Base-by-base conservation (phyloP, 768 basidiomycete genomes). In the Pleurotus platypus region DNA sequence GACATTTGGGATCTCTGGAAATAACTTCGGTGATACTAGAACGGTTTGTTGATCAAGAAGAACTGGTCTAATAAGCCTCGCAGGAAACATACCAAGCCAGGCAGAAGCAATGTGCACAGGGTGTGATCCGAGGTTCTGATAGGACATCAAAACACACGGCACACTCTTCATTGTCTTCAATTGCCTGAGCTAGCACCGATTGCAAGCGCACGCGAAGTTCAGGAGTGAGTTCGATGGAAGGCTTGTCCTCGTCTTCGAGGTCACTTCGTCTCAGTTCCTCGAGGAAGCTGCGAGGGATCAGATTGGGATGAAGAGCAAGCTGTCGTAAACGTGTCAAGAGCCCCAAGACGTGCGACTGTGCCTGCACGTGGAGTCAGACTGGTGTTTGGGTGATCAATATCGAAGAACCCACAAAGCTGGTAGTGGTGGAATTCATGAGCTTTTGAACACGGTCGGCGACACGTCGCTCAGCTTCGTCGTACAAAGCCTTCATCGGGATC, bases 291-390 rank as follows among this genome's bases (percentile, higher is more conserved):
- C 72, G 60, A 3, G 92, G 92, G 49, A 92, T 73, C 22, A 95
- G 76, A 1, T 82, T 84, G 0, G 92, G 89, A 64, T 94, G 90
- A 22, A 93, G 79, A 15, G 81, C 87, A 16, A 94, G 72, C 69
- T 95, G 93, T 27, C 92, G 83, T 68, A 95, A 75, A 15, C 93
- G 87, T 6, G 91, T 93, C n/a, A 94, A 79, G 79, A 94, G 84
- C 59, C 87, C 86, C 38, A 92, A 69, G 12, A 91, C 83, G 62
- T 87, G 86, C 1, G 83, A 82, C 57, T 85, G 82, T 0, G 83
- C 77, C 88, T 90, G 59, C 24, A 22, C 51, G 45, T 45, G 46
- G 58, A 59, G 58, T 58, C 8, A 49, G 30, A 46, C 35, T 38
- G 54, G 8, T 35, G 30, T 35, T 35, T 11, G 30, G 7, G 30